Percentiles rank a stretch among this genome's conserved stretches.
Conservation (phyloP, 192 early-diverging fungal genomes). For the Bifiguratus adelaidae region DNA sequence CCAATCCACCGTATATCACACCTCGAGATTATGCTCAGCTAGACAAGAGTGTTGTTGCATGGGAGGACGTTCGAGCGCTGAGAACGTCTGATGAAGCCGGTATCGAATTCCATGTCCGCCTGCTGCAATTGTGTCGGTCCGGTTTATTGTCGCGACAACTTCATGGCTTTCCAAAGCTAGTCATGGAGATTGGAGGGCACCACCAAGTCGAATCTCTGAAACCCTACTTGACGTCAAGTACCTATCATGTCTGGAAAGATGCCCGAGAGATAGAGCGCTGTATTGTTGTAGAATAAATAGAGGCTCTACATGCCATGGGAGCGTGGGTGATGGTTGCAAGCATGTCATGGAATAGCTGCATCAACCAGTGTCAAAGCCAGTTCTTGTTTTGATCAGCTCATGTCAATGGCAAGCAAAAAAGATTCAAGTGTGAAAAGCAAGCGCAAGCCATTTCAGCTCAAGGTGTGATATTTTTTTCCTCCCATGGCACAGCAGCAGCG, state of each 20-base stretch:
- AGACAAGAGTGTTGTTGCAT: slow-evolving; percentile 64
- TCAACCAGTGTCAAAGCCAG: too few relatives aligned
- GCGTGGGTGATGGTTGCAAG: too few relatives aligned
- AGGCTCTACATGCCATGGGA: too few relatives aligned
- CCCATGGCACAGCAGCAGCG: background rate
- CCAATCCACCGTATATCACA: slow-evolving; percentile 89
- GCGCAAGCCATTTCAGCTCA: too few relatives aligned
- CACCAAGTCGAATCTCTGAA: slow-evolving; percentile 49
- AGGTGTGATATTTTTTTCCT: too few relatives aligned
- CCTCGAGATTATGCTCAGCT: slow-evolving; percentile 51
- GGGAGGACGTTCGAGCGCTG: slow-evolving; percentile 79
- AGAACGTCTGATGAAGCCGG: slow-evolving; percentile 53
- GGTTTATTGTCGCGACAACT: background rate
- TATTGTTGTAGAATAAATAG: slow-evolving; percentile 35
- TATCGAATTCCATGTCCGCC: slow-evolving; percentile 38
- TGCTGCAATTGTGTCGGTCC: slow-evolving; percentile 7
- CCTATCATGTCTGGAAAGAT: slow-evolving; percentile 69
- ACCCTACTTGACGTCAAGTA: slow-evolving; percentile 34
- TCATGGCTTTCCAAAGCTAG: slow-evolving; percentile 42
- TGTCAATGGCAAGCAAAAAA: too few relatives aligned
- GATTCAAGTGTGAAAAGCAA: too few relatives aligned
- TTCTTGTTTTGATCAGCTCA: too few relatives aligned
- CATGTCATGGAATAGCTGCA: too few relatives aligned
- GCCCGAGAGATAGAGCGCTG: slow-evolving; percentile 55
- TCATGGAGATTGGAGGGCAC: slow-evolving; percentile 75